Evolutionary conservation across 2,329 filamentous ascomycete species (phyloP).

Genomic region (Atkinsonella hypoxylon): DNA sequence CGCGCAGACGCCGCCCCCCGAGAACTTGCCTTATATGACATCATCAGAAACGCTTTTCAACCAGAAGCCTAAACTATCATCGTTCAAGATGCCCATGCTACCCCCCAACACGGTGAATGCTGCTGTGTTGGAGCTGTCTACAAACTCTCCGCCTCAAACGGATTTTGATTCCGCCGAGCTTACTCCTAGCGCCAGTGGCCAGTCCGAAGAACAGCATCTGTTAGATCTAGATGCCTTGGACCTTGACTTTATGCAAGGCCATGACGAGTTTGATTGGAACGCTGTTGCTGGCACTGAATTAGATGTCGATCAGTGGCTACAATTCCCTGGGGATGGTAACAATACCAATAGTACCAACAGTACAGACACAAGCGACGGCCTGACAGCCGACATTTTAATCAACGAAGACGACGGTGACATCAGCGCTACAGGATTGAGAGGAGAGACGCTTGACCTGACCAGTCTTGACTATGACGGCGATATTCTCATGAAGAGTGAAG

Average conservation of each 20-base stretch:
- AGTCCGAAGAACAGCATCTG: conserved; percentile 25
- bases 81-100: conserved; percentile 21
- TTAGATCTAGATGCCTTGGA: conserved; percentile 27
- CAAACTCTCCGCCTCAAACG: conserved; percentile 32
- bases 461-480: conserved; percentile 18
- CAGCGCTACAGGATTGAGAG: conserved; percentile 17
- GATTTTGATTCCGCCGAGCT: conserved; percentile 29
- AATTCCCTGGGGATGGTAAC: conserved; percentile 40
- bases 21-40: conserved; percentile 33
- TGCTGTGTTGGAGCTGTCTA: conserved; percentile 22
- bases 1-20: conserved; percentile 41
- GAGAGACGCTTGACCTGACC: conserved; percentile 18
- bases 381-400: not conserved
- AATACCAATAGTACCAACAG: conserved; percentile 24
- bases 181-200: conserved; percentile 33
- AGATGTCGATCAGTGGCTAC: conserved; percentile 47
- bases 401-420: conserved; percentile 8
- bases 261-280: conserved; percentile 43
- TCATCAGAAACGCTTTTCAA: conserved; percentile 27
- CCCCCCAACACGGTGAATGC: conserved; percentile 27
- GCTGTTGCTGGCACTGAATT: conserved; percentile 39
- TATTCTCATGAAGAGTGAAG: conserved; percentile 5
- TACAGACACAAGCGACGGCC: not conserved
- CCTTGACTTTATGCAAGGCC: conserved; percentile 33
- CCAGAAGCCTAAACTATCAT: conserved; percentile 16